Evolutionary conservation across 306 rosid species (phyloP).

Genomic region (Prunus campanulata): DNA sequence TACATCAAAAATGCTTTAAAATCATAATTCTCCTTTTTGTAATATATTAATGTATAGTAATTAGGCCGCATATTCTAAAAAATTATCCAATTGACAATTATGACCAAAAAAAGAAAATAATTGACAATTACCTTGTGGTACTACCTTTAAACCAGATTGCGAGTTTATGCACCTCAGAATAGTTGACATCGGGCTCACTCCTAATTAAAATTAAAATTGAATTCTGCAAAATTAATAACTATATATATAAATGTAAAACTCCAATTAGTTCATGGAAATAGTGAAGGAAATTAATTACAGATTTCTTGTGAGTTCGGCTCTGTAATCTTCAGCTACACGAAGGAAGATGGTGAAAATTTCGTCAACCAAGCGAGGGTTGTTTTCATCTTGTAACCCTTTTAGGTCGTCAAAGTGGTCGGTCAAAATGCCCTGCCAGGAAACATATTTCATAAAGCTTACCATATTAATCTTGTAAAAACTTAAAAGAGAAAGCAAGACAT

Average conservation of each 20-base stretch:
- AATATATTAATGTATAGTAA: too few species aligned
- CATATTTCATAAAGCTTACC: too few species aligned
- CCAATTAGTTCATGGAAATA: not conserved
- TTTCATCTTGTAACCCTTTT: constrained; percentile 4
- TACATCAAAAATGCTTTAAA: too few species aligned
- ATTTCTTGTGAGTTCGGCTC: not conserved
- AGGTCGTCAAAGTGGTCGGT: not conserved
- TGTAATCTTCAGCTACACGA: not conserved
- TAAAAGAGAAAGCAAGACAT: not conserved
- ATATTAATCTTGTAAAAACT: too few species aligned
- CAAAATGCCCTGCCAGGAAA: constrained; percentile 1
- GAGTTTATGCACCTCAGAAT: not conserved
- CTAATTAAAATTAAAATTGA: not conserved
- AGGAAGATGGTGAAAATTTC: not conserved
- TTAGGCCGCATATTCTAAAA: too few species aligned
- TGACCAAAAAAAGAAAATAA: too few species aligned
- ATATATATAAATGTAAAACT: too few species aligned
- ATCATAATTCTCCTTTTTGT: too few species aligned
- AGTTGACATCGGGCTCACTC: not conserved
- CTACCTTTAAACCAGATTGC: too few species aligned
- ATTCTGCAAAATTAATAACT: too few species aligned
- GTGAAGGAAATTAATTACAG: not conserved
- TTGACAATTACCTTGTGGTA: too few species aligned
- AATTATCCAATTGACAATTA: too few species aligned
- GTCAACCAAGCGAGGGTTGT: not conserved